These are phyloP conservation scores for Licmophora abbreviata DNA, from an alignment of 108 stramenopile genomes.

Conservation along the genomic window DNA sequence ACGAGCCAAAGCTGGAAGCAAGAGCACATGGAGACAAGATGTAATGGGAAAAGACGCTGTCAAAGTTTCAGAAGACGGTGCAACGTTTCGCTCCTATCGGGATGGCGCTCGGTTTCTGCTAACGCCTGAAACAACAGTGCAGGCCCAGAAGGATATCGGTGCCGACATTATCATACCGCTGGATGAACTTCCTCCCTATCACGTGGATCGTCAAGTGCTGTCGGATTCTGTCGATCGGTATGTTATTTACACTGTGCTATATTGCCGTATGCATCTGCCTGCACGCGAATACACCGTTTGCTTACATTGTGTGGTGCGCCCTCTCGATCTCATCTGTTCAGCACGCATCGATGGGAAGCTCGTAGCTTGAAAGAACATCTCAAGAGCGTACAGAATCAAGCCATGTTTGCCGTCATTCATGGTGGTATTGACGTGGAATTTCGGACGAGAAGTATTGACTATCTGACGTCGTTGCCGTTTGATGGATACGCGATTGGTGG, in stretches of 20 bases:
- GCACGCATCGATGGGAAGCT: conserved; percentile 93
- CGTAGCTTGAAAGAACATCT: conserved; percentile 78
- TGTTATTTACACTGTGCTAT: not conserved
- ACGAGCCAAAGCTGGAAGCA: not conserved
- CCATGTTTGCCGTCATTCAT: conserved; percentile 92
- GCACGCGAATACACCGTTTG: not conserved
- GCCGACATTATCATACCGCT: conserved; percentile 94
- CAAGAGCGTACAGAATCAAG: conserved; percentile 67
- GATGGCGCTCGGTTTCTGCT: conserved; percentile 79
- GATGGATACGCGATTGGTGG: conserved; percentile 93
- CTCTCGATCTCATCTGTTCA: too few relatives aligned
- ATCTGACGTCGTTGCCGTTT: conserved; percentile 85
- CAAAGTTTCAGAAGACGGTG: conserved; percentile 87
- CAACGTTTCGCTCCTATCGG: conserved; percentile 76
- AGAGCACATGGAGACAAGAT: conserved; percentile 1
- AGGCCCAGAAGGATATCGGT: conserved; percentile 84
- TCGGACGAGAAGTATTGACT: conserved; percentile 67
- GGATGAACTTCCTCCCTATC: conserved; percentile 89
- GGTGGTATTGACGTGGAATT: conserved; percentile 82
- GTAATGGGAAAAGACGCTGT: conserved; percentile 49
- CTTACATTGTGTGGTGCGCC: not conserved
- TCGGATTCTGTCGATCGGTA: conserved; percentile 65
- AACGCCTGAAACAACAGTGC: conserved; percentile 86
- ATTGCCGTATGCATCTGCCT: not conserved
- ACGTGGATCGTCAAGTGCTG: conserved; percentile 57